Conservation (phyloP, 2,329 filamentous ascomycete genomes). For the Phaeoacremonium minimum region DNA sequence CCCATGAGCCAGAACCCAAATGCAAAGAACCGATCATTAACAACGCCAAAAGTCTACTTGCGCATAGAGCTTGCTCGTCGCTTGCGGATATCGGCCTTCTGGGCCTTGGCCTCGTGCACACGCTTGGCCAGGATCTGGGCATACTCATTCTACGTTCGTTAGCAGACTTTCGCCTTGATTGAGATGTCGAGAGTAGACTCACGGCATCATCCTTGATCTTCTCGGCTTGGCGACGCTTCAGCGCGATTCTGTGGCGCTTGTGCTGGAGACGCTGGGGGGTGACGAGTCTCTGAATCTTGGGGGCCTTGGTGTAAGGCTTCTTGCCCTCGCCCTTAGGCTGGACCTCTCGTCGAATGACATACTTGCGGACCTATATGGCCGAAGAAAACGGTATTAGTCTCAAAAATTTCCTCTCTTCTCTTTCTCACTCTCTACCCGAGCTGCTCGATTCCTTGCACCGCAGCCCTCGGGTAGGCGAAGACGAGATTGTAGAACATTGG, state of each 20-base stretch:
- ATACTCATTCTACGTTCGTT: slow-evolving; percentile 94
- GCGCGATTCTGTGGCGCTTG: slow-evolving; percentile 96
- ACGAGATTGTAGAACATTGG: slow-evolving; percentile 49
- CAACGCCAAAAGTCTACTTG: slow-evolving; percentile 59
- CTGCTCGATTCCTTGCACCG: slow-evolving; percentile 35
- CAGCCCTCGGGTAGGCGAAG: slow-evolving; percentile 66
- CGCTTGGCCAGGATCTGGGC: slow-evolving; percentile 94
- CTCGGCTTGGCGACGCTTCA: slow-evolving; percentile 98
- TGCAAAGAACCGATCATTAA: slow-evolving; percentile 28
- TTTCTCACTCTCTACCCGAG: slow-evolving; percentile 58
- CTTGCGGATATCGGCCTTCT: slow-evolving; percentile 93
- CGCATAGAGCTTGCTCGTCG: slow-evolving; percentile 92
- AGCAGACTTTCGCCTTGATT: too few relatives aligned
- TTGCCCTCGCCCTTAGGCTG: slow-evolving; percentile 97
- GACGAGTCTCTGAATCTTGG: slow-evolving; percentile 99
- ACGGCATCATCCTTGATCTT: slow-evolving; percentile 98
- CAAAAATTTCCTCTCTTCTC: slow-evolving; percentile 11
- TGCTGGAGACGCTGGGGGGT: slow-evolving; percentile 99
- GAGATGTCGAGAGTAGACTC: slow-evolving; percentile 52
- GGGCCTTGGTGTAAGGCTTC: slow-evolving; percentile 98
- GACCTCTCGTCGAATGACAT: slow-evolving; percentile 98
- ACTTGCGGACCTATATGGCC: slow-evolving; percentile 82
- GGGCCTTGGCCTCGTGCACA: slow-evolving; percentile 91
- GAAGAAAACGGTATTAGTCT: slow-evolving; percentile 37
- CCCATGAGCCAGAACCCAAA: slow-evolving; percentile 15